These are phyloP conservation scores for Cinnamomum micranthum DNA, from an alignment of 164 flowering plant genomes.

Conservation along the genomic window DNA sequence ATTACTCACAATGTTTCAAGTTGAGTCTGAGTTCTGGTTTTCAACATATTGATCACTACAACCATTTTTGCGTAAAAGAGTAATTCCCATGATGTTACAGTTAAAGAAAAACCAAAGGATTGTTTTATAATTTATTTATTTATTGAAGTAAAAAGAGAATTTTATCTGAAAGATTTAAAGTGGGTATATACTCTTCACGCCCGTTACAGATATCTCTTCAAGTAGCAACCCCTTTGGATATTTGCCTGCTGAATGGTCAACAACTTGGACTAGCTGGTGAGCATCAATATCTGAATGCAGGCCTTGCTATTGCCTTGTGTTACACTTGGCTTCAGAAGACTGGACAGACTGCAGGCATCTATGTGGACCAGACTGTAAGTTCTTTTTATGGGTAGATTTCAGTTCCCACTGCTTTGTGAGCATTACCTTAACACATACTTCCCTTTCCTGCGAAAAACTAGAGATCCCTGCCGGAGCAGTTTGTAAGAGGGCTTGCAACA, in stretches of 20 bases:
- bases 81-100: too few relatives aligned
- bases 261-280: constrained; percentile 88
- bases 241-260: constrained; percentile 54
- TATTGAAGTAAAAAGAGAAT: background rate
- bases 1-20: too few relatives aligned
- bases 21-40: too few relatives aligned
- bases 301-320: constrained; percentile 80
- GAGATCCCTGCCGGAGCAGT: constrained; percentile 74
- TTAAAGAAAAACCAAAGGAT: too few relatives aligned
- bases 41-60: too few relatives aligned
- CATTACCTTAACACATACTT: constrained; percentile 1
- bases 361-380: constrained; percentile 58
- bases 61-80: too few relatives aligned
- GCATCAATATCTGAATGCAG: constrained; percentile 85
- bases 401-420: background rate
- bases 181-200: constrained; percentile 6
- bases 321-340: constrained; percentile 76
- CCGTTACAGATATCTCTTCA: constrained; percentile 64
- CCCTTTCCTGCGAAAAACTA: constrained; percentile 20
- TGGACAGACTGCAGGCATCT: constrained; percentile 48
- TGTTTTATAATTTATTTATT: too few relatives aligned
- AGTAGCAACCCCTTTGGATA: constrained; percentile 67
- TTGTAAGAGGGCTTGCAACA: constrained; percentile 65
- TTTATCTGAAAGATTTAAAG: background rate
- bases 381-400: constrained; percentile 2